Evolutionary conservation across 768 basidiomycete species (phyloP), one percentile per base, ranked within the genome.

Genomic region (Suillus brevipes): DNA sequence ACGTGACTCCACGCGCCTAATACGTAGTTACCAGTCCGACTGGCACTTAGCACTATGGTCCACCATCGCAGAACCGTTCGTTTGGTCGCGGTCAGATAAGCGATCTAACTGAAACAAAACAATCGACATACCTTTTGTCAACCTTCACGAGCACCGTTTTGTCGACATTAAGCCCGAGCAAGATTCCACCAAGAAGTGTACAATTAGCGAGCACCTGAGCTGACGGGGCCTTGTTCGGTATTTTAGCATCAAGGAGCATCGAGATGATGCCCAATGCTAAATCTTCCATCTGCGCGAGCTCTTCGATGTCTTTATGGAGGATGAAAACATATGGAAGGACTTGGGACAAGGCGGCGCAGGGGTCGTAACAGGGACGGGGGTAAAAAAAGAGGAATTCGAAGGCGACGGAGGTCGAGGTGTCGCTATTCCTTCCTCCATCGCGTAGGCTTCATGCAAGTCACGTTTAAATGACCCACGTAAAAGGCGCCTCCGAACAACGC

Each of bases 401-500:
- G 68, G 66, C 3, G 69, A 64, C n/a, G 74, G 68, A 20, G 70
- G 60, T 31, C 70, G 66, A 23, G 71, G 64, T 1, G 68, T 49
- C 28, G 65, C 31, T 38, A 25, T 60, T 2, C 75, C 75, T 77
- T 88, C 87, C 67, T 89, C 88, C 74, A 89, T 76, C 37, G 79
- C 69, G 61, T 82, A 80, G 8, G 62, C 60, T 42, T 66, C 62
- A 36, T 76, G 69, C 23, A 50, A 64, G 25, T 60, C 65, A 28
- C 76, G 73, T 61, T 81, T 81, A 13, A 84, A 64, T 6, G 75
- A 60, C 1, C 76, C 75, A 50, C 87, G 84, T 38, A 84, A 75
- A 66, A 80, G 82, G 25, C 80, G 75, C 36, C 80, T 79, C n/a
- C 79, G 52, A 23, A 79, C 75, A 4, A 79, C 72, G 23, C 86